Conservation (phyloP, 169 alveolate species). For the Plasmodium billcollinsi region DNA sequence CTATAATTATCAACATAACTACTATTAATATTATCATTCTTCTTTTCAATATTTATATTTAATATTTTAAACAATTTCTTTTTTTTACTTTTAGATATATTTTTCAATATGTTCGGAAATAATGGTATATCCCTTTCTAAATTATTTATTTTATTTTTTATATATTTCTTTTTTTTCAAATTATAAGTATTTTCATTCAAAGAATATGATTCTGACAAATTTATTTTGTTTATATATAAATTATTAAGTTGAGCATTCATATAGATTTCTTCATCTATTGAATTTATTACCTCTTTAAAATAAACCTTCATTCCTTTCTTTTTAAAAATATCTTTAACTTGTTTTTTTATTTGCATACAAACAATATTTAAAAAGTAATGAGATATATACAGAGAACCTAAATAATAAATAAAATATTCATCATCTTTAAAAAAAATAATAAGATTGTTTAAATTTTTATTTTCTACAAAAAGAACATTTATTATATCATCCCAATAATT, state of each 20-base stretch:
- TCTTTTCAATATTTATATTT: neutral
- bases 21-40: neutral
- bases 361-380: slow-evolving; percentile 57
- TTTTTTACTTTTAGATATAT: slow-evolving; percentile 31
- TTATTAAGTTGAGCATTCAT: slow-evolving; percentile 46
- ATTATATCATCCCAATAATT: neutral
- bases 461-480: slow-evolving; percentile 31
- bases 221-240: slow-evolving; percentile 39
- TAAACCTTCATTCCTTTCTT: slow-evolving; percentile 18
- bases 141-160: slow-evolving; percentile 13
- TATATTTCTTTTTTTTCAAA: slow-evolving; percentile 16
- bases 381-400: slow-evolving; percentile 55
- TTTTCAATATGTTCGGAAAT: slow-evolving; percentile 39
- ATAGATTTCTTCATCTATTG: slow-evolving; percentile 39
- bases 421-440: slow-evolving; percentile 14
- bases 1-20: neutral
- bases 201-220: slow-evolving; percentile 24
- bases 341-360: slow-evolving; percentile 51
- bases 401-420: slow-evolving; percentile 25
- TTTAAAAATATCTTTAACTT: slow-evolving; percentile 63
- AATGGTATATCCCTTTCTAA: slow-evolving; percentile 36
- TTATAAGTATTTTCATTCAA: slow-evolving; percentile 17
- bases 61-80: slow-evolving; percentile 11
- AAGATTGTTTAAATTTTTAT: slow-evolving; percentile 8
- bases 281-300: slow-evolving; percentile 5